Percentiles rank a stretch among this genome's conserved stretches.
Conservation (phyloP, 169 alveolate species). For the Haemoproteus tartakovskyi region DNA sequence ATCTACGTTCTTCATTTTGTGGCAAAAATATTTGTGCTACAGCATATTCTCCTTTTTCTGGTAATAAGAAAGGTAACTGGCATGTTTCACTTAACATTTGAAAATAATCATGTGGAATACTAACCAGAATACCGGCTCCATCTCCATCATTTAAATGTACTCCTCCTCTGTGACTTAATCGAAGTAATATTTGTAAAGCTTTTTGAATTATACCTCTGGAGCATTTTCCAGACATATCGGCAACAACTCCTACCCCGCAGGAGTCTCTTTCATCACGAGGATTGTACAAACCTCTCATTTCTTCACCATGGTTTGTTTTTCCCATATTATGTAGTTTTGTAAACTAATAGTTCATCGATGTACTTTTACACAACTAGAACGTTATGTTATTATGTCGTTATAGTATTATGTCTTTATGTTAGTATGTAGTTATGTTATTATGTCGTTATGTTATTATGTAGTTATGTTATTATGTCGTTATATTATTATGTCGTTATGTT, state of each 20-base stretch:
- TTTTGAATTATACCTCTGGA: constrained; percentile 70
- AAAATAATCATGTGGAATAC: constrained; percentile 59
- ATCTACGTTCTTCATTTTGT: constrained; percentile 64
- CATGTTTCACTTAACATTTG: constrained; percentile 67
- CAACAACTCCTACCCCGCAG: constrained; percentile 78
- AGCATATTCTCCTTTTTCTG: constrained; percentile 69
- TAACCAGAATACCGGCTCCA: constrained; percentile 67
- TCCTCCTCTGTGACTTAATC: constrained; percentile 75
- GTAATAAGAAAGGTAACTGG: constrained; percentile 62
- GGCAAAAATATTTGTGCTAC: constrained; percentile 68
- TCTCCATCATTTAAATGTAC: constrained; percentile 74
- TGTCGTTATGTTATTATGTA: too few relatives aligned
- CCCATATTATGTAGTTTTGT: too few relatives aligned
- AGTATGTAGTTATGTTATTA: too few relatives aligned
- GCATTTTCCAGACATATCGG: constrained; percentile 64
- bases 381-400: too few relatives aligned
- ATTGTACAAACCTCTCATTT: constrained; percentile 71
- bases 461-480: too few relatives aligned
- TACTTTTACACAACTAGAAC: too few relatives aligned
- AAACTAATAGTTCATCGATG: too few relatives aligned
- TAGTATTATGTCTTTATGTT: too few relatives aligned
- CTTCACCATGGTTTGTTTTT: too few relatives aligned
- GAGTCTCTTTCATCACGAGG: constrained; percentile 71
- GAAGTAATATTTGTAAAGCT: constrained; percentile 68
- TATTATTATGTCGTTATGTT: too few relatives aligned